Evolutionary conservation across 805 yeast species (phyloP), one percentile per base, ranked within the genome.

Genomic region (Brettanomyces naardenensis): DNA sequence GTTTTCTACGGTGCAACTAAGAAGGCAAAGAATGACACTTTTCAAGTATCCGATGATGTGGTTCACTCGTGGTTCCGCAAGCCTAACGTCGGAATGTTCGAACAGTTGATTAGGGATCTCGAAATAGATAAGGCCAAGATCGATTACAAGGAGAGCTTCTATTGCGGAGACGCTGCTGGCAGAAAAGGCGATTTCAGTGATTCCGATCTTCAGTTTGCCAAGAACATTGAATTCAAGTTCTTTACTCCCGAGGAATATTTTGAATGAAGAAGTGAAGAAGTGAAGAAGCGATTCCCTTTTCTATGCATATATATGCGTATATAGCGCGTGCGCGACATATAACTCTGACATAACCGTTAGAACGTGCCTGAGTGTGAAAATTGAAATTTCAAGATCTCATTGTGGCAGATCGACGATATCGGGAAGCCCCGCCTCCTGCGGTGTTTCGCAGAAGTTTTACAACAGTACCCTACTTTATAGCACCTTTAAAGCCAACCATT

Each of bases 91-190:
- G 97, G 95, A 0, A 83, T 89, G 95, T 83, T 84, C 78, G 56
- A 67, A 1, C 70, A 66, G 35, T 62, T 83, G 25, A 42, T 49
- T 5, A 48, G 55, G 13, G 78, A 72, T 46, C 42, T 75, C 11
- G 41, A 49, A 13, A n/a, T 35, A 0, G 49, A 52, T 3, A 44
- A 45, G 0, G 49, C 50, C 3, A 40, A 41, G 6, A 47, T 78
- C 2, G 78, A 76, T 47, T 35, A 53, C 35, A 59, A 53, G 0
- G 45, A 58, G 7, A 73, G 85, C 36, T 65, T 78, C 38, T 92
- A 62, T 56, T 89, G 88, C n/a, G 98, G 98, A 5, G 98, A 90
- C 62, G 97, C 97, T 0, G 97, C 96, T 5, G 98, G 97, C 1
- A 66, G 97, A 37, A 51, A 54, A 2, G 57, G 52, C 0, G 97